These are phyloP conservation scores for Rhazya stricta DNA, from an alignment of 257 asterid species.

Conservation along the genomic window DNA sequence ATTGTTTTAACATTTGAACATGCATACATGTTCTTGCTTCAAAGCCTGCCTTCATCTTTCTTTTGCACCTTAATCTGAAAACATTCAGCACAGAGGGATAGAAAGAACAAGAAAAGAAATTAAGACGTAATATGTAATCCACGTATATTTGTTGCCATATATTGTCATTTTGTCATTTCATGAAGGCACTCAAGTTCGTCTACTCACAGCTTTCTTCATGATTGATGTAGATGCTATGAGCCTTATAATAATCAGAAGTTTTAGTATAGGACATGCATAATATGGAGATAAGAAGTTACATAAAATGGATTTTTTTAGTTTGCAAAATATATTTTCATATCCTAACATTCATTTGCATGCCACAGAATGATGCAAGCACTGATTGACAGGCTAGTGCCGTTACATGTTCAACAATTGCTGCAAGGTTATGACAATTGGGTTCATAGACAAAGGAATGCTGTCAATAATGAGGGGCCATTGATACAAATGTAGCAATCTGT, in stretches of 20 bases:
- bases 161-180: conserved; percentile 1
- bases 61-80: not conserved
- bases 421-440: conserved; percentile 67
- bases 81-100: not conserved
- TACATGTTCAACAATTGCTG: conserved; percentile 59
- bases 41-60: not conserved
- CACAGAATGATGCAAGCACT: conserved; percentile 75
- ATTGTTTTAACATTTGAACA: not conserved
- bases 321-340: not conserved
- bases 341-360: conserved; percentile 16
- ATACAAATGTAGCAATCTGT: not conserved
- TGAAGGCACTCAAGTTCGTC: not conserved
- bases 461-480: not conserved
- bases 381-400: conserved; percentile 67
- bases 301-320: not conserved
- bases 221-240: not conserved
- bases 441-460: conserved; percentile 24
- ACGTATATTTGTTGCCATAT: not conserved
- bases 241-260: not conserved
- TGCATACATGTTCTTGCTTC: too few relatives aligned
- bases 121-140: not conserved
- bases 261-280: not conserved
- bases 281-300: not conserved
- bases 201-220: not conserved
- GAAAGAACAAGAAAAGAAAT: not conserved